Evolutionary conservation across 352 stramenopile species (phyloP).

Genomic region (Blastocystis hominis): DNA sequence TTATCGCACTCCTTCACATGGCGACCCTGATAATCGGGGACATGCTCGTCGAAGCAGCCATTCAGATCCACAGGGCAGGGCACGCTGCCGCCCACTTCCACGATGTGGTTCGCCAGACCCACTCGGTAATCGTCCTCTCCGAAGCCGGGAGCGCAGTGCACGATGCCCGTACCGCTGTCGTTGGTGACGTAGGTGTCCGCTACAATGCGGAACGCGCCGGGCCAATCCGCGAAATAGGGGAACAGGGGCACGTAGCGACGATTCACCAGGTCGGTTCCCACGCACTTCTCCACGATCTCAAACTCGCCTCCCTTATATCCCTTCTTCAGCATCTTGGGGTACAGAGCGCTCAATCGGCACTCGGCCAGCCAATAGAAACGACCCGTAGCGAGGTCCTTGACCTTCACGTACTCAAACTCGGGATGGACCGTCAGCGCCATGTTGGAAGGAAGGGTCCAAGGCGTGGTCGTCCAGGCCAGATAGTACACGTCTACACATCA

Average conservation of each 20-base stretch:
- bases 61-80: slow-evolving; percentile 92
- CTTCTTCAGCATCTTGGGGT: slow-evolving; percentile 91
- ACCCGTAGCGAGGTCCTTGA: slow-evolving; percentile 80
- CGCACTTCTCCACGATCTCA: slow-evolving; percentile 76
- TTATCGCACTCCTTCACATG: slow-evolving; percentile 97
- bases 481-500: slow-evolving; percentile 63
- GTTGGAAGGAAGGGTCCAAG: slow-evolving; percentile 96
- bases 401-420: slow-evolving; percentile 89
- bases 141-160: slow-evolving; percentile 95
- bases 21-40: slow-evolving; percentile 63
- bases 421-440: slow-evolving; percentile 92
- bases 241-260: slow-evolving; percentile 91
- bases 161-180: slow-evolving; percentile 83
- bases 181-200: slow-evolving; percentile 93
- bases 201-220: slow-evolving; percentile 85
- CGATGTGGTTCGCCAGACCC: slow-evolving; percentile 84
- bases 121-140: slow-evolving; percentile 99
- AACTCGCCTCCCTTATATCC: slow-evolving; percentile 78
- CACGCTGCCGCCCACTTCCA: slow-evolving; percentile 81
- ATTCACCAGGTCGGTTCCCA: slow-evolving; percentile 81
- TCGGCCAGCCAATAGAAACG: slow-evolving; percentile 86
- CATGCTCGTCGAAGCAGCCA: slow-evolving; percentile 73
- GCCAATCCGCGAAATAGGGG: slow-evolving; percentile 78
- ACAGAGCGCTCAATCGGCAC: slow-evolving; percentile 83
- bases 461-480: slow-evolving; percentile 96